Evolutionary conservation across 257 asterid genomes (phyloP), one percentile per base, ranked within the genome.

Genomic region (Scutellaria galericulata): DNA sequence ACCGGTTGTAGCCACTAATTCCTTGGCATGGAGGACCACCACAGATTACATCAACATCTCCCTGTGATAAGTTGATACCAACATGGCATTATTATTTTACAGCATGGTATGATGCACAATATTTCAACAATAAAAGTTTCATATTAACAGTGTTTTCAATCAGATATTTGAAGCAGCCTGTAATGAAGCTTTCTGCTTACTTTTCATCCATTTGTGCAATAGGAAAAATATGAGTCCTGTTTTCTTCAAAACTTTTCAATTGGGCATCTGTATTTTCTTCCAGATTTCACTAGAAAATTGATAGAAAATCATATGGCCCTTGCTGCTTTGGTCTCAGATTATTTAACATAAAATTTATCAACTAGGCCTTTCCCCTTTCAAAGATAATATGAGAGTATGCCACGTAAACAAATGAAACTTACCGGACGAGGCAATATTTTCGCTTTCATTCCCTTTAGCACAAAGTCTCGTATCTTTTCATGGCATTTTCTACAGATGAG

Each of bases 1-100:
- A 83, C 40, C 90, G 81, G 71, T 86, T 86, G 79, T 65, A 81
- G 68, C 90, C 90, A 77, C 90, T 86, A 50, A 86, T 81, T 74
- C 90, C 88, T 77, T 83, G 88, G 68, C 90, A 85, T 55, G 89
- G 89, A 31, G 86, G 89, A 51, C 89, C 89, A 15, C 89, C 89
- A 75, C 89, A 84, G 57, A 83, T 78, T 48, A 83, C 86, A 60
- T 65, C 83, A 58, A 83, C 90, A 51, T 79, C 82, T 64, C 90
- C 88, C 90, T 86, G 84, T 35, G 70, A 63, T 54, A 57, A 48
- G 52, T 56, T 58, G 56, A 68, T 56, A 63, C 5, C 68, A 72
- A 72, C 18, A 54, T 18, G 63, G 61, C 13, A 48, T 53, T 27
- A 45, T 1, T 73, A 77, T 64, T 40, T 37, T 54, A 59, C 42